Evolutionary conservation across 2,329 filamentous ascomycete genomes (phyloP).

Genomic region (Eutypa lata): DNA sequence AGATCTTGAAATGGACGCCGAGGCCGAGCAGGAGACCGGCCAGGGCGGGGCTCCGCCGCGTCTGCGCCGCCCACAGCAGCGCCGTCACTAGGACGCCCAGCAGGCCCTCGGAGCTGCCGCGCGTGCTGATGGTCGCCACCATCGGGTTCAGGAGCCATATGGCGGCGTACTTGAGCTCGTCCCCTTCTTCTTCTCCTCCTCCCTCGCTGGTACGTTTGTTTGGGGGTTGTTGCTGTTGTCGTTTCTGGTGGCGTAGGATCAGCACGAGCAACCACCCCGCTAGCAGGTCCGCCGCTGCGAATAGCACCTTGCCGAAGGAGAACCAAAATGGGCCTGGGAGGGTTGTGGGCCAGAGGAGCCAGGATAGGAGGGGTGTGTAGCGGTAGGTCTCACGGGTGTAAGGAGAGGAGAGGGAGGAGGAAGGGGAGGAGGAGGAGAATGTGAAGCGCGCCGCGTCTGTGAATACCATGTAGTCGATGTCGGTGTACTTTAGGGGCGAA

Average conservation of each 20-base stretch:
- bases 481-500: slow-evolving; percentile 93
- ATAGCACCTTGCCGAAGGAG: slow-evolving; percentile 82
- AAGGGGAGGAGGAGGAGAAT: slow-evolving; percentile 29
- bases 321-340: slow-evolving; percentile 52
- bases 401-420: slow-evolving; percentile 72
- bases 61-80: slow-evolving; percentile 77
- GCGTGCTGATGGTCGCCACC: slow-evolving; percentile 94
- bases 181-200: no score
- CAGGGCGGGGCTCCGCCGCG: slow-evolving; percentile 55
- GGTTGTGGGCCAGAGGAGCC: slow-evolving; percentile 81
- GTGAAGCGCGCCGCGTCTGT: slow-evolving; percentile 83
- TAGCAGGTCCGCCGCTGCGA: slow-evolving; percentile 77
- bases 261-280: slow-evolving; percentile 64
- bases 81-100: slow-evolving; percentile 81
- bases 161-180: slow-evolving; percentile 72
- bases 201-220: no score
- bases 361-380: slow-evolving; percentile 91
- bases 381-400: slow-evolving; percentile 93
- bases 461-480: slow-evolving; percentile 98
- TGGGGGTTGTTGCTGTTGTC: no score
- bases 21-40: slow-evolving; percentile 77
- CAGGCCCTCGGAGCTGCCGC: slow-evolving; percentile 89
- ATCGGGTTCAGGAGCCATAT: slow-evolving; percentile 97
- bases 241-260: slow-evolving; percentile 25
- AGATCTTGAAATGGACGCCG: slow-evolving; percentile 96